These are phyloP conservation scores for Mycena sp. DNA, from an alignment of 1,284 basidiomycete species.

Conservation along the genomic window DNA sequence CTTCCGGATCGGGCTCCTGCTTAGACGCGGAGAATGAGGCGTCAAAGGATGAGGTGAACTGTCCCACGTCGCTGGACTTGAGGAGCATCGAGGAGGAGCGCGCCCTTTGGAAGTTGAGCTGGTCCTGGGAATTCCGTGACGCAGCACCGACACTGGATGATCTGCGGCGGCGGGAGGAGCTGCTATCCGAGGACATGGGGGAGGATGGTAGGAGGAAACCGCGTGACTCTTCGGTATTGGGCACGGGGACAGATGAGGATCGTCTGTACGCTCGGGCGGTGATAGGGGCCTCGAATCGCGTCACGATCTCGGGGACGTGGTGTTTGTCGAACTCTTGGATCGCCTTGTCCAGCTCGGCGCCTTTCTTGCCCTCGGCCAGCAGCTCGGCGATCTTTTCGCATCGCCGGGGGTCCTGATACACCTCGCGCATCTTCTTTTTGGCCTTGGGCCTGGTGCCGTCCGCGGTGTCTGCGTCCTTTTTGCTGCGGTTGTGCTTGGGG, in stretches of 20 bases:
- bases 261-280: conserved; percentile 57
- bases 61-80: conserved; percentile 17
- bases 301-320: conserved; percentile 59
- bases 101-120: neutral
- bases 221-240: conserved; percentile 21
- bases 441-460: conserved; percentile 56
- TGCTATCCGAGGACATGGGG: neutral
- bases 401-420: conserved; percentile 59
- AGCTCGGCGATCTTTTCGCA: conserved; percentile 74
- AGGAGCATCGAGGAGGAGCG: conserved; percentile 12
- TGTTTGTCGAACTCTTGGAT: conserved; percentile 73
- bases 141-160: conserved; percentile 30
- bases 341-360: conserved; percentile 69
- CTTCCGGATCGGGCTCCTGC: conserved; percentile 19
- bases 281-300: conserved; percentile 64
- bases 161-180: conserved; percentile 13
- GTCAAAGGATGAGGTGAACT: conserved; percentile 17
- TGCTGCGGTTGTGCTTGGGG: conserved; percentile 43
- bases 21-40: conserved; percentile 22
- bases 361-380: conserved; percentile 75
- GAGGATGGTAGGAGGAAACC: conserved; percentile 16
- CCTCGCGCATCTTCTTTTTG: conserved; percentile 58
- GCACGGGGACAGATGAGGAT: conserved; percentile 28
- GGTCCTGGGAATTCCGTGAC: conserved; percentile 15
- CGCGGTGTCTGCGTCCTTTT: conserved; percentile 15